A percentile compares a stretch with the other conserved stretches of the same genome.
phyloP scores from a whole-genome alignment of 75 land plant genomes.

The Adiantum capillusveneris region DNA sequence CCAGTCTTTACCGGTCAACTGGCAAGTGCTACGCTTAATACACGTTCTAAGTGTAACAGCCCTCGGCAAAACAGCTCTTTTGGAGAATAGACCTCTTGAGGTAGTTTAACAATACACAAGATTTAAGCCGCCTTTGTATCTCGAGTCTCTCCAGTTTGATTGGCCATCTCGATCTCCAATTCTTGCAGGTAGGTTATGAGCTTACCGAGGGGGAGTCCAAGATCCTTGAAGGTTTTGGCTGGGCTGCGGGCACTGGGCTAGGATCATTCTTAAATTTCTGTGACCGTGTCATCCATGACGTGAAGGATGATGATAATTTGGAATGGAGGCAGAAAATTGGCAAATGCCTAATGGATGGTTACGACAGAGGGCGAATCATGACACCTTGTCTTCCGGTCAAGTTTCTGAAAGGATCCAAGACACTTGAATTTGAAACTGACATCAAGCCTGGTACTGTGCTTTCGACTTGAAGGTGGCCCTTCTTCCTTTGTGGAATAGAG shows the following conservation, averaged over 20 bases:
- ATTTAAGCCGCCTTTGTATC: no score
- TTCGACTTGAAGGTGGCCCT: no score
- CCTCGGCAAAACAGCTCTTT: slow-evolving; percentile 50
- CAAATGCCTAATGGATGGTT: slow-evolving; percentile 63
- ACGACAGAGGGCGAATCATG: slow-evolving; percentile 47
- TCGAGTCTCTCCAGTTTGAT: no score
- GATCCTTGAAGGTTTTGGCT: slow-evolving; percentile 64
- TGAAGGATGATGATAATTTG: slow-evolving; percentile 33
- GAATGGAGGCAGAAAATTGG: slow-evolving; percentile 87
- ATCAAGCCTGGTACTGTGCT: no score
- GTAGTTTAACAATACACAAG: slow-evolving; percentile 30
- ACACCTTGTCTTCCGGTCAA: no score
- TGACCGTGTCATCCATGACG: slow-evolving; percentile 80
- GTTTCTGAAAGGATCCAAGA: no score
- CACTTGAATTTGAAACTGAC: no score
- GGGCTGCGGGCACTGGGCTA: slow-evolving; percentile 69
- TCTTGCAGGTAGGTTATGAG: slow-evolving; percentile 62
- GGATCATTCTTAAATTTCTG: slow-evolving; percentile 80
- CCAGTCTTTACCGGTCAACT: slow-evolving; percentile 50
- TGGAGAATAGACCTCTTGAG: slow-evolving; percentile 68
- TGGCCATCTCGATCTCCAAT: no score
- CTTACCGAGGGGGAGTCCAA: slow-evolving; percentile 57
- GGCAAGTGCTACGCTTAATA: slow-evolving; percentile 77
- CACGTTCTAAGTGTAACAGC: slow-evolving; percentile 62
- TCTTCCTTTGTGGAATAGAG: no score